Base-by-base conservation (phyloP, 495 filamentous ascomycete species). In the Xylaria venustula region DNA sequence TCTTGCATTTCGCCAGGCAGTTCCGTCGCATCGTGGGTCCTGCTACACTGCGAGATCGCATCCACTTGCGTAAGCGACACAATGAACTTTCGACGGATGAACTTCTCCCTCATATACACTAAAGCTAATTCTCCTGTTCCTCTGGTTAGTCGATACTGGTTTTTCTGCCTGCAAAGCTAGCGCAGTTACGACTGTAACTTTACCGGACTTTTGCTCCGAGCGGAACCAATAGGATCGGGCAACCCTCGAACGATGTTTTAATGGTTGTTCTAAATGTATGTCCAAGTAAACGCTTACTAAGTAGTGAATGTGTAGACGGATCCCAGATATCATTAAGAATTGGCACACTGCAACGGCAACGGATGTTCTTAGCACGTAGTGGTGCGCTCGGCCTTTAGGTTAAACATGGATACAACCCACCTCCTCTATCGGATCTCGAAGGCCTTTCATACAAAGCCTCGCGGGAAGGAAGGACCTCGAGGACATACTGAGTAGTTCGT, bases 371-470 rank as follows among this genome's bases (percentile, higher is more conserved):
- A 25, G 17, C 12, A 54, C 22, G 11, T 25, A 22, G 32, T 34
- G 20, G 23, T 41, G 14, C 20, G 42, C 37, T 25, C 3, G 37
- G 37, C 37, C n/a, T n/a, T n/a, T n/a, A n/a, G 7, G 14, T 15
- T 15, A 40, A 3, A 15, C 37, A 40, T 40, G 37, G 3, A 32
- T 34, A 26, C 32, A 20, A 26, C 30, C 20, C 22, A 2, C 37
- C 51, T 54, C 51, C 51, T 54, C 41, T 54, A 37, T 54, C 51
- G 51, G 34, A 54, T 54, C 37, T 40, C 37, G 37, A 40, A n/a
- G n/a, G n/a, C n/a, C n/a, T n/a, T n/a, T n/a, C n/a, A n/a, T n/a
- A n/a, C n/a, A n/a, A n/a, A n/a, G n/a, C n/a, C n/a, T n/a, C n/a
- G n/a, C n/a, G n/a, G n/a, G n/a, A n/a, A n/a, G n/a, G n/a, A n/a